Evolutionary conservation across 2,329 filamentous ascomycete genomes (phyloP), one percentile per base, ranked within the genome.

Genomic region (Trichoderma sp.): DNA sequence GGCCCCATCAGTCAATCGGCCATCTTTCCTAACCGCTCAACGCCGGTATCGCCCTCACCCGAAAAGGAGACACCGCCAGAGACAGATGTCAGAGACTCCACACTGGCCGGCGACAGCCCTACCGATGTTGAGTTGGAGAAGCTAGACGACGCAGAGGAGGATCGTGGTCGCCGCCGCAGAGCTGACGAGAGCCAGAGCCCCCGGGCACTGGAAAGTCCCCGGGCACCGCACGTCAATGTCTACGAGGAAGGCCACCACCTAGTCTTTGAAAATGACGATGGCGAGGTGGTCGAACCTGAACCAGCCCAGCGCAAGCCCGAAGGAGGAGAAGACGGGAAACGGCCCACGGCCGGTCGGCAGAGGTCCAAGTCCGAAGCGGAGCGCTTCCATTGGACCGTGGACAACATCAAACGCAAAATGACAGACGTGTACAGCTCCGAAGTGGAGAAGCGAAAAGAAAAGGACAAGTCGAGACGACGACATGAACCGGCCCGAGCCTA

Each of bases 1-100:
- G 96, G 96, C 0, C 96, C 94, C 3, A 92, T 98, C 75, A 93
- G 89, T 73, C 91, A 97, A 78, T 97, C 95, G 43, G 96, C 96
- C 28, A 98, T 98, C 76, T 91, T 88, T 74, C 96, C 96, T 3
- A 83, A 85, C 71, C 84, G 85, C 65, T 72, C 76, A 23, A 75
- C 76, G 9, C 74, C 75, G 5, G 68, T 73, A 26, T 74, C 76
- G 5, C 73, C 78, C 15, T 74, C 57, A 26, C 74, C 53, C 28
- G 79, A 81, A 9, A 80, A 79, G 63, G 79, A 80, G 2, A 73
- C 77, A 1, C 75, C 79, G 13, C 77, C 77, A 11, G 77, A 76
- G 53, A 28, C 62, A 8, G 30, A 81, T 23, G 77, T 77, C 57
- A 77, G 79, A 2, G 79, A 82, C 32, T 80, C 80, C 12, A 75